These are phyloP conservation scores for Globisporangium spiculum DNA, from an alignment of 352 stramenopile species.

Conservation along the genomic window DNA sequence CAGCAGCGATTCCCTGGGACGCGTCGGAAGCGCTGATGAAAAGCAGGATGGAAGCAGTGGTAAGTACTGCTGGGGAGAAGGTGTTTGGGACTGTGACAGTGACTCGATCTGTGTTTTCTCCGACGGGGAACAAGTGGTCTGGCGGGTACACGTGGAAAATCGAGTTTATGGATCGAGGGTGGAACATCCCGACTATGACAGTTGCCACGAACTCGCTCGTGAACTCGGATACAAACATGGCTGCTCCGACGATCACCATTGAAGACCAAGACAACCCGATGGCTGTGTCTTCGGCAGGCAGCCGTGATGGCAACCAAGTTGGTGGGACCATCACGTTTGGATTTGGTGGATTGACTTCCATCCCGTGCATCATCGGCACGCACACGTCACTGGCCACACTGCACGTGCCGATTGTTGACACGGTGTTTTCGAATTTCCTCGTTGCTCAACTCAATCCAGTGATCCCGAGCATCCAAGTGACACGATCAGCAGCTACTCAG, in stretches of 20 bases:
- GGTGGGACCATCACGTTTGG: conserved; percentile 71
- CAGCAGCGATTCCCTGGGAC: conserved; percentile 67
- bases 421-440: conserved; percentile 40
- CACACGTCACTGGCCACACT: conserved; percentile 34
- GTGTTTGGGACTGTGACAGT: conserved; percentile 89
- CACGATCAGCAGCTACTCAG: conserved; percentile 58
- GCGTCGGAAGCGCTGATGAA: conserved; percentile 65
- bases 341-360: conserved; percentile 37
- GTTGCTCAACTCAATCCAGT: conserved; percentile 28
- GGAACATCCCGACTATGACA: conserved; percentile 85
- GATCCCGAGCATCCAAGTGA: conserved; percentile 50
- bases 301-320: conserved; percentile 91
- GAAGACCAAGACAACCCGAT: conserved; percentile 45
- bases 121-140: conserved; percentile 87
- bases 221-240: conserved; percentile 24
- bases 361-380: conserved; percentile 37
- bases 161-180: conserved; percentile 81
- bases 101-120: conserved; percentile 73
- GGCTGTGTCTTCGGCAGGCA: conserved; percentile 54
- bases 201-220: conserved; percentile 21
- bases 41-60: conserved; percentile 39
- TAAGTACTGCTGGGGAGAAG: conserved; percentile 32
- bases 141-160: conserved; percentile 94
- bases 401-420: conserved; percentile 30
- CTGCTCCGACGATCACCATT: conserved; percentile 26